Percentiles rank a stretch among this genome's conserved stretches.
Evolutionary conservation across 345 rosid species (phyloP).

Genomic region (Salix viminalis): DNA sequence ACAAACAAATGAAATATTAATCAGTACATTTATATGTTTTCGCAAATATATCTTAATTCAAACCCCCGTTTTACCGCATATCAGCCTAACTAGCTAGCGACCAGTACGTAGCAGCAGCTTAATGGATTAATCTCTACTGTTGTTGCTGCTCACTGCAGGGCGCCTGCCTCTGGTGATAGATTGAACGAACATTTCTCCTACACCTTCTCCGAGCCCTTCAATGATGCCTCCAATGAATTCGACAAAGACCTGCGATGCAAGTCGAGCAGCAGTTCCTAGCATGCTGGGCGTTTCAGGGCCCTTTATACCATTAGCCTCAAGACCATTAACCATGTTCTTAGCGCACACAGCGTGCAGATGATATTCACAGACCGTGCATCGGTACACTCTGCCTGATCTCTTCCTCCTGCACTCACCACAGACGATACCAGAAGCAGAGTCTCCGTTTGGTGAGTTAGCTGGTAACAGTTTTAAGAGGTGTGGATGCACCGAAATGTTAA

Average conservation of each 20-base stretch:
- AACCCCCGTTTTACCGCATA: neutral
- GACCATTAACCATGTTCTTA: conserved; percentile 69
- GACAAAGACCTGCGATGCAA: conserved; percentile 62
- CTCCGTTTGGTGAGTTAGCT: conserved; percentile 7
- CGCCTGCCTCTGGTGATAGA: conserved; percentile 31
- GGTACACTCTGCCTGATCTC: conserved; percentile 61
- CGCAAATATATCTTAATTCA: neutral
- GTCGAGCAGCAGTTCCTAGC: conserved; percentile 51
- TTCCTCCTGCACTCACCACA: conserved; percentile 72
- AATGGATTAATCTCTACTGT: no score
- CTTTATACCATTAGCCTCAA: conserved; percentile 45
- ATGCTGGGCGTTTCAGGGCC: conserved; percentile 44
- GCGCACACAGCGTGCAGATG: conserved; percentile 81
- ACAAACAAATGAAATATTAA: neutral
- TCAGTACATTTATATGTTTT: neutral
- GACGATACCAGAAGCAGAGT: conserved; percentile 5
- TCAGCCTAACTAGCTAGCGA: neutral
- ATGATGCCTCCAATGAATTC: conserved; percentile 64
- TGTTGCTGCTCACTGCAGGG: neutral
- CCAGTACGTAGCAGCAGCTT: neutral
- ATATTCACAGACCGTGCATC: conserved; percentile 67
- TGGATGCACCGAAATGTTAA: conserved; percentile 47
- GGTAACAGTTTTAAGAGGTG: conserved; percentile 55
- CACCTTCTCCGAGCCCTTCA: conserved; percentile 79
- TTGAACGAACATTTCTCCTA: conserved; percentile 58